Base-by-base conservation (phyloP, 441 rosid species). In the Pelargonium citronellum region DNA sequence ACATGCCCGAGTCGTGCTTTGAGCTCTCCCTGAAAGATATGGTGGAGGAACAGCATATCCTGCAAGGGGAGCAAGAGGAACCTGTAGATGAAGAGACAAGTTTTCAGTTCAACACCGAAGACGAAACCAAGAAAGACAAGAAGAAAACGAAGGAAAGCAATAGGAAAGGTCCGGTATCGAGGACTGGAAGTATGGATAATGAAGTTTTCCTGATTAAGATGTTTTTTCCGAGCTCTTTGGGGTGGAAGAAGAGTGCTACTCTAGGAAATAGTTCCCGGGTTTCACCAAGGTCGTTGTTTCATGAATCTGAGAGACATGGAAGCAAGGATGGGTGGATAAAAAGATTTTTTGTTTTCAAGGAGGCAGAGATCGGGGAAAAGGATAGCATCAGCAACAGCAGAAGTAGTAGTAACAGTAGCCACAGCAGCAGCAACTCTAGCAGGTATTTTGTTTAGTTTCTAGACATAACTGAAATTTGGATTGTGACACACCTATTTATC, bases 11-110 rank as follows among this genome's bases (percentile, higher is more conserved):
- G 71, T 74, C 80, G 0, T 64, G 71, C 64, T 83, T 78, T 53
- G 91, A 87, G 68, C 86, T 87, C 53, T 87, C 89, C 20, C 57
- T 87, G 9, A 84, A 80, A 78, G 88, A 87, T 73, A 64, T 87
- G 7, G 89, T 87, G 55, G 84, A 79, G 53, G 74, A 68, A 65
- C 69, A 73, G 19, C 69, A 69, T 19, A 67, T 7, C 20, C 37
- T 20, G 58, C 73, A 57, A 39, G 46, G 17, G 6, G 58, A 10
- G n/a, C 17, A 27, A 46, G 67, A 41, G 60, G 68, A 74, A 30
- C 43, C 49, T 19, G 69, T 12, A 1, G 5, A 12, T 43, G 66
- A 71, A 57, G 67, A 62, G 5, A 64, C 69, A 22, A 67, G 67
- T 61, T 64, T 69, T 30, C 39, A 47, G 55, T 63, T 67, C 15